phyloP scores from a whole-genome alignment of 306 rosid genomes.

The Pueraria montana region DNA sequence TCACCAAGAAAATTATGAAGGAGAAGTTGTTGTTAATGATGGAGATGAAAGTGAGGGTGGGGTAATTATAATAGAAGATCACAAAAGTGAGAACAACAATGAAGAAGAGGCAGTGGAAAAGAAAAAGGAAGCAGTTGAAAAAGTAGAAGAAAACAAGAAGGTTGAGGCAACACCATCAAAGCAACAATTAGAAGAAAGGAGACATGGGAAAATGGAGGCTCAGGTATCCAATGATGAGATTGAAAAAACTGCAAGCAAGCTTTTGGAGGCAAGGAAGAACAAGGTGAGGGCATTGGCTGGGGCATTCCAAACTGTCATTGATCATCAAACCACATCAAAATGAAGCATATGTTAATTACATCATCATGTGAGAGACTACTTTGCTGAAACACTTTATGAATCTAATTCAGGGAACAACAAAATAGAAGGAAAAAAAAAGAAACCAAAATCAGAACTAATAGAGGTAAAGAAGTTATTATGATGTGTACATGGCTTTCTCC shows the following conservation, averaged over 20 bases:
- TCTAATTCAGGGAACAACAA: neutral
- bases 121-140: slow-evolving; percentile 27
- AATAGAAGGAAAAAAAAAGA: slow-evolving; percentile 3
- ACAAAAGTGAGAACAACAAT: slow-evolving; percentile 24
- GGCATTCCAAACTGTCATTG: slow-evolving; percentile 85
- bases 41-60: slow-evolving; percentile 23
- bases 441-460: neutral
- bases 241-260: slow-evolving; percentile 68
- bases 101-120: slow-evolving; percentile 8
- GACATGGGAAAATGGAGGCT: slow-evolving; percentile 54
- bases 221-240: slow-evolving; percentile 66
- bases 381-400: neutral
- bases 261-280: slow-evolving; percentile 73
- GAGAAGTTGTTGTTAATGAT: slow-evolving; percentile 33
- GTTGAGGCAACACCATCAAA: neutral
- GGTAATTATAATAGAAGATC: slow-evolving; percentile 11
- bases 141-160: slow-evolving; percentile 33
- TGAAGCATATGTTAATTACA: slow-evolving; percentile 31
- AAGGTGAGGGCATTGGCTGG: slow-evolving; percentile 86
- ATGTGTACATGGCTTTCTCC: neutral
- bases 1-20: slow-evolving; percentile 35
- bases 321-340: slow-evolving; percentile 67
- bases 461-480: neutral
- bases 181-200: slow-evolving; percentile 31
- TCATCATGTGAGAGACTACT: slow-evolving; percentile 11